Evolutionary conservation across 176 grass and related monocot species (phyloP).

Genomic region (Carex pumila): DNA sequence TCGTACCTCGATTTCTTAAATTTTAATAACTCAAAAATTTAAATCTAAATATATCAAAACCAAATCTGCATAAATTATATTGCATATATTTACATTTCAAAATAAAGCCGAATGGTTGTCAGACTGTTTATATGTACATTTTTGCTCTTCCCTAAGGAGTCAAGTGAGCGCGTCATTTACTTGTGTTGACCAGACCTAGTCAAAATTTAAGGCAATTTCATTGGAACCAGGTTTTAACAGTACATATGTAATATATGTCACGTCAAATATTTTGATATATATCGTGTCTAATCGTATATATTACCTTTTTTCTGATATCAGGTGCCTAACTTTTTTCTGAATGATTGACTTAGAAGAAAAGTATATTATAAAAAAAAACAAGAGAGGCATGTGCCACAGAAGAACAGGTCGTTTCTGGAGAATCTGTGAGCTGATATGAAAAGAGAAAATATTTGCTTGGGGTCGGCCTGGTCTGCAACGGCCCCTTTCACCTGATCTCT

Average conservation of each 20-base stretch:
- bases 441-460: background rate
- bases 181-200: background rate
- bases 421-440: background rate
- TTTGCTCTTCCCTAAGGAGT: too few relatives aligned
- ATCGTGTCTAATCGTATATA: background rate
- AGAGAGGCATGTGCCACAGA: background rate
- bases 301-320: background rate
- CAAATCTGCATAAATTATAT: too few relatives aligned
- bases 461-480: background rate
- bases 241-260: background rate
- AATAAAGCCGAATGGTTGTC: too few relatives aligned
- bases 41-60: too few relatives aligned
- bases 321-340: background rate
- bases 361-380: background rate
- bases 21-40: too few relatives aligned
- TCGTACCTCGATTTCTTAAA: too few relatives aligned
- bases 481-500: conserved; percentile 4
- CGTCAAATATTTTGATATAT: background rate
- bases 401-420: background rate
- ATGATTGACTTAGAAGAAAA: background rate
- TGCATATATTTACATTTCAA: too few relatives aligned
- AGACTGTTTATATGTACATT: too few relatives aligned
- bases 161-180: background rate
- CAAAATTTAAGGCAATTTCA: background rate
- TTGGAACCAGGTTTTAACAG: background rate